Evolutionary conservation across 257 asterid genomes (phyloP), one percentile per base, ranked within the genome.

Genomic region (Echites panduratus): DNA sequence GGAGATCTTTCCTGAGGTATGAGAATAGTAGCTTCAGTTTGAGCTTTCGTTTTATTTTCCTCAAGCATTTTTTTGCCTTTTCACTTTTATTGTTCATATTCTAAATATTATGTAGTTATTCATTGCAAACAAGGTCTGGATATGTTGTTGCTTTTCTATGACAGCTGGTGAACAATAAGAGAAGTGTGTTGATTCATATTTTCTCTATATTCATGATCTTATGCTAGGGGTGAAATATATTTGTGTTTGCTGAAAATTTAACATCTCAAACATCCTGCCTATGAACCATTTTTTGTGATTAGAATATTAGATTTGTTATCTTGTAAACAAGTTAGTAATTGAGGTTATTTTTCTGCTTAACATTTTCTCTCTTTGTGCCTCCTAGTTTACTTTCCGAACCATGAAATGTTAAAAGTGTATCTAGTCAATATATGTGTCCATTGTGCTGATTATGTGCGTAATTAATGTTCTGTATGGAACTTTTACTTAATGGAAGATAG

Each of bases 1-100:
- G 78, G 87, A 78, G 68, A 56, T 83, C 71, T 83, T 83, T 40
- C 87, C 87, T 0, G 82, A 83, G 83, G 87, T 80, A 78, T 17
- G 79, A 40, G 48, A 44, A 48, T 54, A 29, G 4, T 47, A 7
- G 20, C 20, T 27, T 49, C 62, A 5, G 52, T 54, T 47, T 47
- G 40, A 47, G 8, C 4, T 58, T 7, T 40, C 47, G 10, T 35
- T 58, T 58, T 14, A 24, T 47, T 74, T 52, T 12, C 14, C 26
- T 26, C 0, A 2, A 7, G 35, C 6, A 16, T 57, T 9, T 8
- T 26, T 43, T 12, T 56, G 26, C n/a, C n/a, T 26, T 47, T 43
- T 68, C 50, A 4, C 1, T 41, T 20, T n/a, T 38, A 8, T 41
- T 24, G 48, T n/a, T 48, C 43, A 26, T 26, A n/a, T 19, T 43